Evolutionary conservation across 148 eudicot species (phyloP).

Genomic region (Camellia lanceoleosa): DNA sequence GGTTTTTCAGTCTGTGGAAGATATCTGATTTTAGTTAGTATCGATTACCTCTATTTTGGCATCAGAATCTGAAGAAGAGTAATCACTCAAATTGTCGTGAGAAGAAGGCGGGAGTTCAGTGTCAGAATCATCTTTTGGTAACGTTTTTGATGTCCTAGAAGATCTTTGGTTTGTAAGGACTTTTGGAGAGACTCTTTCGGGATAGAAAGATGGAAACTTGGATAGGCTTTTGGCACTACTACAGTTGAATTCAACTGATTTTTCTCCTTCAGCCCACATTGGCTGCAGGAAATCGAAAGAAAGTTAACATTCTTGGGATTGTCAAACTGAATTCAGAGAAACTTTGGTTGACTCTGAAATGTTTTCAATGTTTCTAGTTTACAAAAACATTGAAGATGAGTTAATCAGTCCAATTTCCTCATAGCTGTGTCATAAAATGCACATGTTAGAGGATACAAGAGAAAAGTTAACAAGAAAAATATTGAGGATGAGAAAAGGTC

Average conservation of each 20-base stretch:
- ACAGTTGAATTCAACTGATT: conserved; percentile 22
- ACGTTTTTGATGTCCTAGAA: conserved; percentile 20
- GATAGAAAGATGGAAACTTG: conserved; percentile 36
- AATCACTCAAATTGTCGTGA: conserved; percentile 20
- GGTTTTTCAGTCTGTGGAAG: conserved; percentile 24
- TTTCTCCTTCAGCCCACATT: conserved; percentile 44
- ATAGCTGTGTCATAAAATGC: not conserved
- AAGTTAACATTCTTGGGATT: not conserved
- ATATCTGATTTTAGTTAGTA: conserved; percentile 22
- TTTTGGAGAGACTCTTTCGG: conserved; percentile 42
- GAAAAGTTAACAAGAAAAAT: not conserved
- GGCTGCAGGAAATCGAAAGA: conserved; percentile 30
- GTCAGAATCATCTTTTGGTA: conserved; percentile 14
- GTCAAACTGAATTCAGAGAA: conserved; percentile 6
- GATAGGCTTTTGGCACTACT: conserved; percentile 26
- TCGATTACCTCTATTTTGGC: conserved; percentile 31
- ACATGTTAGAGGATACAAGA: not conserved
- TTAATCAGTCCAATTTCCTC: not conserved
- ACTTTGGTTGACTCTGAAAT: conserved; percentile 1
- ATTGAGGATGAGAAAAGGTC: not conserved
- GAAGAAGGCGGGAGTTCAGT: conserved; percentile 23
- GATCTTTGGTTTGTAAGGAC: conserved; percentile 25
- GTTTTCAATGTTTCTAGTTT: not conserved
- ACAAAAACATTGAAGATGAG: not conserved
- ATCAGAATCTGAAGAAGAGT: conserved; percentile 31